A percentile compares a stretch with the other conserved stretches of the same genome.
phyloP scores from a whole-genome alignment of 2,329 filamentous ascomycete genomes.

The Pseudohalonectria lignicola region DNA sequence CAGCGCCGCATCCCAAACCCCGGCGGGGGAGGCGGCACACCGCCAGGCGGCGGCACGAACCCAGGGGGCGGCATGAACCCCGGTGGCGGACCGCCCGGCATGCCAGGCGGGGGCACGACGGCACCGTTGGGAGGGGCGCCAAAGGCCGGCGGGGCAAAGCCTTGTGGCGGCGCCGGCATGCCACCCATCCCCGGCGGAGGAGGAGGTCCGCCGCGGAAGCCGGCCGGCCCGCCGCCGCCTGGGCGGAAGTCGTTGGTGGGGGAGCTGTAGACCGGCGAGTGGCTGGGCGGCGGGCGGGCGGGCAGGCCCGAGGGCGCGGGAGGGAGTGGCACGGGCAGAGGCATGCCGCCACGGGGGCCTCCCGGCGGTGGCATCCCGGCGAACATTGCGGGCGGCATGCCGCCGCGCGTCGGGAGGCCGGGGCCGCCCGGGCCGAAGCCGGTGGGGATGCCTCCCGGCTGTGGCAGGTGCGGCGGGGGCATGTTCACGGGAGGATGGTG shows the following conservation, averaged over 20 bases:
- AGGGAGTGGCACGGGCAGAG: constrained; percentile 32
- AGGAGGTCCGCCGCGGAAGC: constrained; percentile 20
- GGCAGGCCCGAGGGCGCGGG: constrained; percentile 39
- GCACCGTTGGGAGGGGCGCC: constrained; percentile 12
- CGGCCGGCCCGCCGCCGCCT: constrained; percentile 21
- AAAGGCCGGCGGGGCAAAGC: constrained; percentile 23
- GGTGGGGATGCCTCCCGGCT: constrained; percentile 4
- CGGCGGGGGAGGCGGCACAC: not conserved
- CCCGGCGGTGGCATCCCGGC: not conserved
- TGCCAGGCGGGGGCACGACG: not conserved
- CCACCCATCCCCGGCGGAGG: constrained; percentile 6
- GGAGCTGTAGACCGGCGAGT: constrained; percentile 31
- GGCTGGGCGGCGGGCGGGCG: constrained; percentile 35
- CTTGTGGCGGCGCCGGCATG: constrained; percentile 5
- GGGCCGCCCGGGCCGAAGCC: constrained; percentile 25
- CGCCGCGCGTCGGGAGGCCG: constrained; percentile 7
- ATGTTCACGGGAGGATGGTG: not conserved
- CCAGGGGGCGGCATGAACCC: constrained; percentile 36
- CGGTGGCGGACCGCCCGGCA: constrained; percentile 18
- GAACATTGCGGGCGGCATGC: constrained; percentile 7
- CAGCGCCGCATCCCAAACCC: constrained; percentile 1
- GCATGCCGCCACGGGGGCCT: constrained; percentile 12
- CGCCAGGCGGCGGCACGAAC: constrained; percentile 10
- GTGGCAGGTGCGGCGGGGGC: constrained; percentile 5
- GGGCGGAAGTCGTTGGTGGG: constrained; percentile 30